Evolutionary conservation across 2,329 filamentous ascomycete genomes (phyloP).

Genomic region (Aspergillus hortae): DNA sequence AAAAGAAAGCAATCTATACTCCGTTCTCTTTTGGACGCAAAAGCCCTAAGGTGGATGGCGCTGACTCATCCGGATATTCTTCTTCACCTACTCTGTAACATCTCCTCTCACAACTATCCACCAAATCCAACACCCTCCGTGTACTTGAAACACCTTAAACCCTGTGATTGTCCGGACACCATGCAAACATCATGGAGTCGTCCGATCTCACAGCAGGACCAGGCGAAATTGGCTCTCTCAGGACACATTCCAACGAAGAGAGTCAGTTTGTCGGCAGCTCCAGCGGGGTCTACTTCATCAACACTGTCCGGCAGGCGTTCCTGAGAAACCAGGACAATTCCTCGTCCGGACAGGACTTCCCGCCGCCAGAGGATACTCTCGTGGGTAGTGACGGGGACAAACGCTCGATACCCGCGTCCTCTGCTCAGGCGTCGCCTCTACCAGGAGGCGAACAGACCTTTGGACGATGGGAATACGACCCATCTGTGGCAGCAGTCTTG

Average conservation of each 20-base stretch:
- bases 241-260: constrained; percentile 41
- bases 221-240: constrained; percentile 41
- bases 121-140: neutral
- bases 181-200: constrained; percentile 26
- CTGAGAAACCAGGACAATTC: constrained; percentile 29
- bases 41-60: too few species aligned
- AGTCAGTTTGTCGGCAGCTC: constrained; percentile 53
- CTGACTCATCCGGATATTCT: too few species aligned
- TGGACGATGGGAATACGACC: constrained; percentile 27
- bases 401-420: constrained; percentile 11
- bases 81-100: too few species aligned
- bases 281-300: constrained; percentile 53
- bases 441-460: constrained; percentile 10
- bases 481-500: constrained; percentile 20
- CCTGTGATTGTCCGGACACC: neutral
- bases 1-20: too few species aligned
- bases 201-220: constrained; percentile 26
- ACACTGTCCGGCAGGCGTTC: constrained; percentile 53
- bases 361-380: constrained; percentile 28
- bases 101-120: too few species aligned
- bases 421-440: constrained; percentile 3
- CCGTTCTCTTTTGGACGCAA: too few species aligned
- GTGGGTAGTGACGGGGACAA: constrained; percentile 23
- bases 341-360: constrained; percentile 21
- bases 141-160: neutral